Evolutionary conservation across 2,329 filamentous ascomycete genomes (phyloP), one percentile per base, ranked within the genome.

Genomic region (Neonectria coccinea): DNA sequence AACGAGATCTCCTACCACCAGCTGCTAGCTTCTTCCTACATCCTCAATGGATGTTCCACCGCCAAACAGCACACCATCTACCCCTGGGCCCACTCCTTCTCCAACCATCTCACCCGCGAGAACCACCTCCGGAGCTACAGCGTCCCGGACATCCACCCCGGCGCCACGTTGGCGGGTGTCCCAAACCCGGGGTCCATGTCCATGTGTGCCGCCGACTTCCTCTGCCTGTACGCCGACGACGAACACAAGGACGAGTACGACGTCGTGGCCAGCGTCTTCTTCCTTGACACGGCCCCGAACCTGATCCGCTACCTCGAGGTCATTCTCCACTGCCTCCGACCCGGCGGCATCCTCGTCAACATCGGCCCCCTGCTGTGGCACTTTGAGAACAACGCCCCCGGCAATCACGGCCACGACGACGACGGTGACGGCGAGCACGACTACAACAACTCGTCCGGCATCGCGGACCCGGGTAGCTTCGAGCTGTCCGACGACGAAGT

Each of bases 1-100:
- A 98, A 97, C 75, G 92, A 99, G 79, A 97, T 98, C 66, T 97
- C 94, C 3, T 98, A 97, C 75, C 96, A 99, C 78, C 93, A 97
- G 77, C 87, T 99, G n/a, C 84, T 98, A 62, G 93, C 93, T 1
- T 97, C 92, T 6, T 88, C 87, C 0, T 90, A 92, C 75, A 86
- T 94, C 16, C 86, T 94, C 52, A 94, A 95, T 77, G 85, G 84
- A 71, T 92, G 90, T 5, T 72, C 82, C 0, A 75, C 78, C 2
- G 86, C 86, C 0, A 84, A 85, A 16, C 84, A 91, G 66, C 93
- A 94, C 78, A 88, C 84, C 9, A 84, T 99, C 56, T 92, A 91
- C 74, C 96, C 96, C 0, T 99, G 95, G 87, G 88, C 93, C 4
- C 87, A 96, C 67, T 89, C 88, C 50, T 97, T 97, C 77, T 97